Conservation (phyloP, 768 basidiomycete species). For the Tulasnella sp. region DNA sequence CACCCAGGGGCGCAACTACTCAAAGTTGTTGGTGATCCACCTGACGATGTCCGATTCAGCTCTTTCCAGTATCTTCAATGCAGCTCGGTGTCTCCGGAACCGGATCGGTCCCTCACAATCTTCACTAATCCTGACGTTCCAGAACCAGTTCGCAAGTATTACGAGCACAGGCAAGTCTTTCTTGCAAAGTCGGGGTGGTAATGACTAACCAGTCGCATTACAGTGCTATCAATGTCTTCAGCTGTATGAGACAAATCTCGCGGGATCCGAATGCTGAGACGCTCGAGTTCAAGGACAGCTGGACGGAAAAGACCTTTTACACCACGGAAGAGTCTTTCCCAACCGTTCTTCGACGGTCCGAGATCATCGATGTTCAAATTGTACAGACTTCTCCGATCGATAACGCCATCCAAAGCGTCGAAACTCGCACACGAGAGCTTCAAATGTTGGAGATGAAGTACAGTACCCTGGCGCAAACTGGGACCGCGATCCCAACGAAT, state of each 20-base stretch:
- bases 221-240: constrained; percentile 78
- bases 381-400: constrained; percentile 79
- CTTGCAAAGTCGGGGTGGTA: neutral
- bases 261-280: constrained; percentile 44
- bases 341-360: constrained; percentile 80
- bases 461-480: constrained; percentile 64
- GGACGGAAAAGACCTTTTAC: constrained; percentile 82
- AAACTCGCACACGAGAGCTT: constrained; percentile 69
- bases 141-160: constrained; percentile 67
- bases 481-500: constrained; percentile 50
- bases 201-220: constrained; percentile 1
- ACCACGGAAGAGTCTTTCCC: constrained; percentile 85
- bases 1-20: constrained; percentile 76
- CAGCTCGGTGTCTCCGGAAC: constrained; percentile 73
- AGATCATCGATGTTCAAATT: constrained; percentile 58
- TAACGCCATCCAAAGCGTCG: constrained; percentile 70
- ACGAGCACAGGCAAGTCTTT: constrained; percentile 60
- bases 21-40: constrained; percentile 60
- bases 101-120: constrained; percentile 61
- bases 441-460: constrained; percentile 56
- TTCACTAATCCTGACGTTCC: constrained; percentile 82
- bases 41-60: constrained; percentile 68
- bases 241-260: constrained; percentile 55
- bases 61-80: constrained; percentile 84
- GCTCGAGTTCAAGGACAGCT: constrained; percentile 37